Evolutionary conservation across 2,329 filamentous ascomycete genomes (phyloP), one percentile per base, ranked within the genome.

Genomic region (Elsinoe necatrix): DNA sequence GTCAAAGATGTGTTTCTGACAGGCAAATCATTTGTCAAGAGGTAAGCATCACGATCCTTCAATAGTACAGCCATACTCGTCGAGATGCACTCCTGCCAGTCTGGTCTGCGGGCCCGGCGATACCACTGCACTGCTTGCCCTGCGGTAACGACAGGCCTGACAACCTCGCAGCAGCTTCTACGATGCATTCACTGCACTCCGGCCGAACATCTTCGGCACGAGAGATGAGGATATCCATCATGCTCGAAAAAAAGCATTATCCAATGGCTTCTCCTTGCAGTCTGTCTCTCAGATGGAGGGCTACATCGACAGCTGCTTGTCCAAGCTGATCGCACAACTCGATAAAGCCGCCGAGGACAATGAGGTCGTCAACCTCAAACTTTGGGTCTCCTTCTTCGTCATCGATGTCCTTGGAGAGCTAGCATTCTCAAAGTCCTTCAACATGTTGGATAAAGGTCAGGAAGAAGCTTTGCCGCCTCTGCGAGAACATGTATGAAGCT

Each of bases 161-260:
- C 31, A 35, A 52, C 12, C 14, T 16, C n/a, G 20, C 14, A 52
- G 48, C 18, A 31, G 31, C 21, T 52, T 52, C 48, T 52, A 52
- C 29, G 31, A 52, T 52, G 48, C 48, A 52, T 52, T 52, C 31
- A 52, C 48, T 21, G 48, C 48, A 8, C 48, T 52, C 11, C 20
- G 48, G 16, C 48, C 48, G 2, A 52, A 52, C 48, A 52, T 52
- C n/a, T 52, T 52, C 18, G 48, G 48, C 48, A 52, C 48, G 6
- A 27, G 48, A 27, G 48, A 52, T 37, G 48, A 52, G 18, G 31
- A 52, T 25, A 52, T 52, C 7, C 48, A 52, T 23, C 48, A 52
- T 52, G 48, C 48, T 4, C 27, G 48, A 16, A 52, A 52, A n/a
- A 52, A 52, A 21, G 48, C 48, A 31, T 25, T 52, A 4, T 52